Evolutionary conservation across 805 yeast species (phyloP).

Genomic region (Candida patagonica): DNA sequence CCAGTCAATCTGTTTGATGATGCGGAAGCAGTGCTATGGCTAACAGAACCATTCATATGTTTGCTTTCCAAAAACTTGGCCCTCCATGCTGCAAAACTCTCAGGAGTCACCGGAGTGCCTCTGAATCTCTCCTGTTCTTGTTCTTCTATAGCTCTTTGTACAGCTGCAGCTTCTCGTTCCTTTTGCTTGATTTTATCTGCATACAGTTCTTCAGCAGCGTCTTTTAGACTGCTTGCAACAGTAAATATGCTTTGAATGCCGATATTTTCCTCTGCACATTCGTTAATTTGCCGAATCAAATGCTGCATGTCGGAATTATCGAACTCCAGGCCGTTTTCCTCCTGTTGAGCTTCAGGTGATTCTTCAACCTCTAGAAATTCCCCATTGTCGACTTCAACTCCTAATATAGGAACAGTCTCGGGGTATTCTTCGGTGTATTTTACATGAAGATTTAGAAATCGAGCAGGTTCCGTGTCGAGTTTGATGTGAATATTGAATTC

Average conservation of each 20-base stretch:
- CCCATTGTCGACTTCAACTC: slow-evolving; percentile 31
- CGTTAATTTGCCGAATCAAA: slow-evolving; percentile 20
- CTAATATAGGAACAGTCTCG: slow-evolving; percentile 59
- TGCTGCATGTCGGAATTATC: slow-evolving; percentile 28
- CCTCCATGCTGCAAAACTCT: slow-evolving; percentile 70
- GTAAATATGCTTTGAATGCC: slow-evolving; percentile 93
- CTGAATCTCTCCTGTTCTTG: slow-evolving; percentile 83
- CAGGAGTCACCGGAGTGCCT: slow-evolving; percentile 83
- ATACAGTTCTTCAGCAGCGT: slow-evolving; percentile 64
- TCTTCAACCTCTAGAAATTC: slow-evolving; percentile 36
- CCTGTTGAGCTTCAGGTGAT: slow-evolving; percentile 31
- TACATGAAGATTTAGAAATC: slow-evolving; percentile 47
- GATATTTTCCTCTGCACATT: slow-evolving; percentile 56
- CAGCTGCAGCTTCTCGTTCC: slow-evolving; percentile 52
- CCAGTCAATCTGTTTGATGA: slow-evolving; percentile 88
- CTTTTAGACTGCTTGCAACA: slow-evolving; percentile 67
- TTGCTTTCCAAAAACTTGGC: slow-evolving; percentile 44
- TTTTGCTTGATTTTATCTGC: slow-evolving; percentile 43
- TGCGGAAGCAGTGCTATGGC: slow-evolving; percentile 54
- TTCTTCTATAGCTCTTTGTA: slow-evolving; percentile 54
- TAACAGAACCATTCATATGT: slow-evolving; percentile 34
- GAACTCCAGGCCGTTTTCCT: slow-evolving; percentile 41
- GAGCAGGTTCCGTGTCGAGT: slow-evolving; percentile 61
- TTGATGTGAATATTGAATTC: slow-evolving; percentile 48
- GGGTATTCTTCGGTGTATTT: slow-evolving; percentile 75